Percentiles rank a stretch among this genome's conserved stretches.
Conservation (phyloP, 2,329 filamentous ascomycete genomes). For the Taxawa tesnikishii region DNA sequence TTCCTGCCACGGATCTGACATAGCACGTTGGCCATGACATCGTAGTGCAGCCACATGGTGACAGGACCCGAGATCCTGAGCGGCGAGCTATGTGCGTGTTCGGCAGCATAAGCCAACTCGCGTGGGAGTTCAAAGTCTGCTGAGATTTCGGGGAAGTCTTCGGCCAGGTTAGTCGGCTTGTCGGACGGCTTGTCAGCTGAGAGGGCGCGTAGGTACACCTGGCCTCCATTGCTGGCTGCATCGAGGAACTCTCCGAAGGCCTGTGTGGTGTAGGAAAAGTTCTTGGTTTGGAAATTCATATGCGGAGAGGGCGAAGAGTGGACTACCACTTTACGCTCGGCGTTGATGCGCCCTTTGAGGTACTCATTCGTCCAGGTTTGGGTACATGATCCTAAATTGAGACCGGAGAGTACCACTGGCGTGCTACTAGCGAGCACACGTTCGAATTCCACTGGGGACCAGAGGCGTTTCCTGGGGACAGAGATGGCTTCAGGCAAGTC, state of each 20-base stretch:
- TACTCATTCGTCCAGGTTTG: conserved; percentile 57
- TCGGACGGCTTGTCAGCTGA: conserved; percentile 57
- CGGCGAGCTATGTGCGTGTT: conserved; percentile 65
- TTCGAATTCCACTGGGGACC: conserved; percentile 39
- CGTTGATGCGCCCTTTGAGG: conserved; percentile 49
- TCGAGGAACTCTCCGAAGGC: conserved; percentile 55
- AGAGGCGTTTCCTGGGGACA: not conserved
- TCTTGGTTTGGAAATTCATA: conserved; percentile 76
- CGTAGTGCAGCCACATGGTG: conserved; percentile 84
- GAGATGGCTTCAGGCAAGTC: not conserved
- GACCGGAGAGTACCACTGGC: conserved; percentile 53
- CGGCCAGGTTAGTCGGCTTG: conserved; percentile 53
- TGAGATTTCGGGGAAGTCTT: conserved; percentile 60
- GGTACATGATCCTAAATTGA: conserved; percentile 56
- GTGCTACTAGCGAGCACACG: conserved; percentile 43
- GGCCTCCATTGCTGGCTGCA: conserved; percentile 44
- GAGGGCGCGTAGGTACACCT: conserved; percentile 67
- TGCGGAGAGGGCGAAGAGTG: conserved; percentile 54
- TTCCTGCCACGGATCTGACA: conserved; percentile 68
- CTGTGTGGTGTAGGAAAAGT: conserved; percentile 64
- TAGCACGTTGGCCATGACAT: conserved; percentile 81
- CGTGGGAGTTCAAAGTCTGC: conserved; percentile 58
- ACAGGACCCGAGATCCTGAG: conserved; percentile 68
- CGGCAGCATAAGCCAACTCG: conserved; percentile 43
- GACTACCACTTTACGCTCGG: conserved; percentile 55